Percentiles rank a stretch among this genome's conserved stretches.
These are phyloP conservation scores for Hypomontagnella monticulosa DNA, from an alignment of 495 filamentous ascomycete genomes.

Conservation along the genomic window DNA sequence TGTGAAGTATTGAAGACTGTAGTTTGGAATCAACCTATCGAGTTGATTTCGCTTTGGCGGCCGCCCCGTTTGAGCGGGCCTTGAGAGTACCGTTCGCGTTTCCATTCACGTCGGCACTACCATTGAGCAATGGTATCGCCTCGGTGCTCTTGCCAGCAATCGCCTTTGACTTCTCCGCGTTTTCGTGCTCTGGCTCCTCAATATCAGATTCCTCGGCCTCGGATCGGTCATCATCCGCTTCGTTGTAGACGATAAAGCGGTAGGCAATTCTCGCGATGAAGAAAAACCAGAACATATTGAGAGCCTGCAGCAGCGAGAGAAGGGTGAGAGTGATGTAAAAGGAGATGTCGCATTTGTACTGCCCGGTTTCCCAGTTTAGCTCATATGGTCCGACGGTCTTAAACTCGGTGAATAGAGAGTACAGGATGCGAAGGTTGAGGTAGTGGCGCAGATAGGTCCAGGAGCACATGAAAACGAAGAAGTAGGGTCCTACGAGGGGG, in stretches of 20 bases:
- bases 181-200: constrained; percentile 50
- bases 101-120: constrained; percentile 30
- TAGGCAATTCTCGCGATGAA: constrained; percentile 80
- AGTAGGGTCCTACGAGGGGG: constrained; percentile 80
- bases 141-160: constrained; percentile 10
- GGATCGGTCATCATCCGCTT: constrained; percentile 62
- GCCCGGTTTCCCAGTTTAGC: constrained; percentile 83
- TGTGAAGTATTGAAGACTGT: constrained; percentile 14
- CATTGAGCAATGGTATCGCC: constrained; percentile 35
- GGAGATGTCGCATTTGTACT: constrained; percentile 83
- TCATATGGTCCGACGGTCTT: constrained; percentile 87
- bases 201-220: constrained; percentile 60
- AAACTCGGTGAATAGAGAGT: constrained; percentile 87
- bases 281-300: constrained; percentile 90
- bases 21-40: constrained; percentile 21
- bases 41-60: constrained; percentile 27
- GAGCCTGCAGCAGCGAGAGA: constrained; percentile 76
- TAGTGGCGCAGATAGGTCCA: constrained; percentile 96
- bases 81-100: constrained; percentile 33
- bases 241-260: constrained; percentile 58
- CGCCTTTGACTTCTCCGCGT: constrained; percentile 26
- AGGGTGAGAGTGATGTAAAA: constrained; percentile 77
- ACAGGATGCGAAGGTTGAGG: constrained; percentile 88
- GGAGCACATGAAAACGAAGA: constrained; percentile 78
- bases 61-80: constrained; percentile 37